phyloP scores from a whole-genome alignment of 495 filamentous ascomycete genomes.

The Penicillium maclennaniae region DNA sequence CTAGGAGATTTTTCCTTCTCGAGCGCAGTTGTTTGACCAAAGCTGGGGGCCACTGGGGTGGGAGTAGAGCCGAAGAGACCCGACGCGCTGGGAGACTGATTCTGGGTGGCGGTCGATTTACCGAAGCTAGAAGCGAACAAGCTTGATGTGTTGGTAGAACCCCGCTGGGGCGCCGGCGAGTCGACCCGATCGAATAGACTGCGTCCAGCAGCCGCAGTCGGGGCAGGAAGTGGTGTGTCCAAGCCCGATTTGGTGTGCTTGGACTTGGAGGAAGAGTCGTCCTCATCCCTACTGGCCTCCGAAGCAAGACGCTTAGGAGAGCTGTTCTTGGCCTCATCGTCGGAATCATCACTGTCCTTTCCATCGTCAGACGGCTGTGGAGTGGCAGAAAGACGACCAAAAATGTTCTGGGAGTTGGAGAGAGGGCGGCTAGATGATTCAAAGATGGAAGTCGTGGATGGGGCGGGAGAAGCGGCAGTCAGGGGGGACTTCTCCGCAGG shows the following conservation, averaged over 20 bases:
- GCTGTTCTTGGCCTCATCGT: constrained; percentile 21
- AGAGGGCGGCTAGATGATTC: constrained; percentile 24
- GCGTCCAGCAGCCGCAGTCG: constrained; percentile 32
- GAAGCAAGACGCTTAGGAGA: constrained; percentile 20
- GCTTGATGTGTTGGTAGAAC: constrained; percentile 22
- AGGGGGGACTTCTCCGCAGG: constrained; percentile 13
- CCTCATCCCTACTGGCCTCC: constrained; percentile 21
- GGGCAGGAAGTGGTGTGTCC: constrained; percentile 24
- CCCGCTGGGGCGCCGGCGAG: constrained; percentile 23
- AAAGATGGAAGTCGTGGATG: constrained; percentile 18
- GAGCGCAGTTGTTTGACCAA: no score
- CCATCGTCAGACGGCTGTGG: constrained; percentile 29
- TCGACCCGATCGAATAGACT: constrained; percentile 59
- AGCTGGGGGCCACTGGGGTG: not conserved
- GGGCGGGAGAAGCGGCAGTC: constrained; percentile 8
- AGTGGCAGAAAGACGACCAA: constrained; percentile 57
- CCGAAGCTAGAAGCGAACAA: constrained; percentile 18
- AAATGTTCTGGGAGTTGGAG: constrained; percentile 51
- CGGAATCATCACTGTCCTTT: constrained; percentile 28
- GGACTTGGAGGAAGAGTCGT: constrained; percentile 21
- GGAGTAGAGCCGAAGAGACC: constrained; percentile 7
- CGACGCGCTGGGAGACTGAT: not conserved
- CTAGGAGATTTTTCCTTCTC: no score
- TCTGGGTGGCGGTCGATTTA: not conserved
- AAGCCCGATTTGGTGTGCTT: constrained; percentile 29